Base-by-base conservation (phyloP, 495 filamentous ascomycete genomes). In the Talaromyces adpressus region DNA sequence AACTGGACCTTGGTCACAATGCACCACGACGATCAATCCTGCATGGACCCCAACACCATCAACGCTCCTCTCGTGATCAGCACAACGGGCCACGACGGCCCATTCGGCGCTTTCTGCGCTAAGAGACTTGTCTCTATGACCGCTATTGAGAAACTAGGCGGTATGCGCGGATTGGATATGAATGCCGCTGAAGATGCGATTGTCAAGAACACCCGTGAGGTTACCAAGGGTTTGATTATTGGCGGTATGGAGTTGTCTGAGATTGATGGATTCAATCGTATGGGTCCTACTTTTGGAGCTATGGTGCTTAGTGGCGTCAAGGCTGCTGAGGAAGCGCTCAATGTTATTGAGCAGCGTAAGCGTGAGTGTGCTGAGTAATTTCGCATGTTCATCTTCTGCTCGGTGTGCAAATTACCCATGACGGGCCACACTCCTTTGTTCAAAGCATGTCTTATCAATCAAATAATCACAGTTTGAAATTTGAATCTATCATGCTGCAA, bases 41-140 rank as follows among this genome's bases (percentile, higher is more conserved):
- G 91, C 87, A 95, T 94, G 91, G 92, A 96, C 74, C 92, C 92
- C 65, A 96, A 92, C 82, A 95, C 91, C 72, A 92, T 96, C 82
- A 95, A 95, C 71, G 89, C 90, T 3, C 90, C 91, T 2, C 72
- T 96, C 62, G 79, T 94, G 65, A 88, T 96, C 75, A 89, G 85
- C 63, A 95, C 91, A 47, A 95, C 92, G 9, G 92, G 92, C 36
- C 92, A 96, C 67, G 92, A 96, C 65, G 92, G 91, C 6, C 92
- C 92, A 14, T 93, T 93, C 70, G 92, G 92, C 62, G 92, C 92
- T 47, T 96, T 96, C 83, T 85, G 79, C 64, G 91, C 88, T 62
- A 94, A 94, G 84, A 83, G 91, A 49, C 83, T 94, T 12, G 90
- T 92, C 41, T 86, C 83, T 69, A 95, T 96, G 91, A 81, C 85